A percentile compares a stretch with the other conserved stretches of the same genome.
Conservation (phyloP, 495 filamentous ascomycete species). For the Rhizodiscina lignyota region DNA sequence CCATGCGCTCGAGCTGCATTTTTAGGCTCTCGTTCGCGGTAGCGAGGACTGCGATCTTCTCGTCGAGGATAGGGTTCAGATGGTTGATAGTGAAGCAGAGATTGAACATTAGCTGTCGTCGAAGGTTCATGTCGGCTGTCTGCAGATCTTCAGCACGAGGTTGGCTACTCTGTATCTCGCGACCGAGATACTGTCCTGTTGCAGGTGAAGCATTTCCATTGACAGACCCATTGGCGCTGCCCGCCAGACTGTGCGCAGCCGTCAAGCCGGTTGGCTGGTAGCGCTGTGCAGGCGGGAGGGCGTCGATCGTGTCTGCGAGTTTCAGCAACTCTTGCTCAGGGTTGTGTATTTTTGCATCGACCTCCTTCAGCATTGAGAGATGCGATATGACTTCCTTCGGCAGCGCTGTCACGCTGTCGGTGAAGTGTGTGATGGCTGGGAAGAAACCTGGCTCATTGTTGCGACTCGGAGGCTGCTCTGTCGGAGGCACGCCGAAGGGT, state of each 20-base stretch:
- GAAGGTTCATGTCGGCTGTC: constrained; percentile 14
- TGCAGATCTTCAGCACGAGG: not conserved
- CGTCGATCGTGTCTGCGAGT: constrained; percentile 42
- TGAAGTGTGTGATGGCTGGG: constrained; percentile 86
- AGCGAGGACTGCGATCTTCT: constrained; percentile 90
- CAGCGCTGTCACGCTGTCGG: constrained; percentile 80
- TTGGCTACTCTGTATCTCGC: constrained; percentile 21
- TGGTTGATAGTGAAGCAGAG: constrained; percentile 28
- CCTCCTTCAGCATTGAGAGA: constrained; percentile 88
- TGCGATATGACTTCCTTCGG: constrained; percentile 89
- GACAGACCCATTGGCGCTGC: constrained; percentile 14
- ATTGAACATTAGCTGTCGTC: constrained; percentile 45
- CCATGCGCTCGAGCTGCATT: constrained; percentile 69
- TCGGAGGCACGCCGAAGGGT: constrained; percentile 23
- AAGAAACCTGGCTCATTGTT: constrained; percentile 50
- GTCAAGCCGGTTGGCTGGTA: constrained; percentile 11
- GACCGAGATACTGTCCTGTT: constrained; percentile 13
- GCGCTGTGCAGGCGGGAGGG: constrained; percentile 17
- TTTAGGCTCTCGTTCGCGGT: constrained; percentile 78
- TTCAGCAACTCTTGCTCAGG: constrained; percentile 55
- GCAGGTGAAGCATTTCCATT: constrained; percentile 1
- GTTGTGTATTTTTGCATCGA: constrained; percentile 82
- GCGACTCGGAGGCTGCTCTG: constrained; percentile 17
- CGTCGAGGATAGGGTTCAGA: constrained; percentile 72
- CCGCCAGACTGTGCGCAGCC: constrained; percentile 9